Evolutionary conservation across 2,329 filamentous ascomycete genomes (phyloP).

Genomic region (Rachicladosporium sp.): DNA sequence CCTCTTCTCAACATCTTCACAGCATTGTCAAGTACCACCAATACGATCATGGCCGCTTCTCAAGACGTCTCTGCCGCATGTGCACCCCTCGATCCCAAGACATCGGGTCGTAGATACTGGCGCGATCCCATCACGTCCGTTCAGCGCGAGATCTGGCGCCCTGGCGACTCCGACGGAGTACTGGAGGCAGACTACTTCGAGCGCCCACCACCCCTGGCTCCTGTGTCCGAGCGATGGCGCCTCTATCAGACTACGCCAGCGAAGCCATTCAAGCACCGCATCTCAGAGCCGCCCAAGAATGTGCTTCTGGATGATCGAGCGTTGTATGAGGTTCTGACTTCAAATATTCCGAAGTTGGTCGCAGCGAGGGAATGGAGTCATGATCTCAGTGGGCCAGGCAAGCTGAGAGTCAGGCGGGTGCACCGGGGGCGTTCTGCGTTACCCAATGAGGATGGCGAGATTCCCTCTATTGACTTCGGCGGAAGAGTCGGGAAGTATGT

Average conservation of each 20-base stretch:
- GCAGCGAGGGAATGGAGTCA: conserved; percentile 25
- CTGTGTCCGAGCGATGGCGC: conserved; percentile 24
- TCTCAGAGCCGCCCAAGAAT: conserved; percentile 22
- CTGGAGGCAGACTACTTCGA: conserved; percentile 18
- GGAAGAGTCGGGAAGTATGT: conserved; percentile 12
- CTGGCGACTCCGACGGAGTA: conserved; percentile 27
- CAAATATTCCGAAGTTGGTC: conserved; percentile 14
- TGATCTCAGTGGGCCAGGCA: conserved; percentile 26
- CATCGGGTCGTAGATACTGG: conserved; percentile 12
- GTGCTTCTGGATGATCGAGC: conserved; percentile 31
- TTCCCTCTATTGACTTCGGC: conserved; percentile 7
- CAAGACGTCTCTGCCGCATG: too few relatives aligned
- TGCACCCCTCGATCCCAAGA: conserved; percentile 9
- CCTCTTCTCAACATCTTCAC: too few relatives aligned
- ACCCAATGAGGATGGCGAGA: conserved; percentile 7
- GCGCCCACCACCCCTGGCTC: conserved; percentile 9
- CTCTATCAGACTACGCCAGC: conserved; percentile 19
- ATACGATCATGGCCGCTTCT: too few relatives aligned
- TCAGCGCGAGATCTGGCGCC: conserved; percentile 26
- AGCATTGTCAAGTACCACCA: too few relatives aligned
- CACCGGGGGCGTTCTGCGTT: conserved; percentile 28
- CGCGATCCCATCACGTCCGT: conserved; percentile 12
- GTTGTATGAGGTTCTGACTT: conserved; percentile 22
- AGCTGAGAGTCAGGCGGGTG: conserved; percentile 19
- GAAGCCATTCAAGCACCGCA: conserved; percentile 2